A percentile compares a stretch with the other conserved stretches of the same genome.
Conservation (phyloP, 2,329 filamentous ascomycete species). For the Neonectria hederae region DNA sequence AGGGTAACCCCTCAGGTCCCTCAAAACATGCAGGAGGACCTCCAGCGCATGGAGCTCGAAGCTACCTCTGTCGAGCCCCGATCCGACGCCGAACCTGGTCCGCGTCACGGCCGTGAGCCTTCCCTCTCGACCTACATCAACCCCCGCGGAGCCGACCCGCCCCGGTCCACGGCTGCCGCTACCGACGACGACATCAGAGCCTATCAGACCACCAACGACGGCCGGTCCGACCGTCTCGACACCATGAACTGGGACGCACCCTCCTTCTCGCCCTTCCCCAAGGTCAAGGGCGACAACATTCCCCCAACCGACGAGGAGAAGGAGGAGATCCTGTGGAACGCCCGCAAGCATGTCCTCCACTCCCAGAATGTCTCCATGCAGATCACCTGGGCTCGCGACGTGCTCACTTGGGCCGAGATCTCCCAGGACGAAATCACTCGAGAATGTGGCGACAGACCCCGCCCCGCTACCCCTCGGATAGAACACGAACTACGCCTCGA, state of each 20-base stretch:
- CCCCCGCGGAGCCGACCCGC: slow-evolving; percentile 41
- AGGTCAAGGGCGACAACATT: slow-evolving; percentile 85
- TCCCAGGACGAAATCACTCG: slow-evolving; percentile 79
- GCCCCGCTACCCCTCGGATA: slow-evolving; percentile 82
- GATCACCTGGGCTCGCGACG: slow-evolving; percentile 94
- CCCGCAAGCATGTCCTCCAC: slow-evolving; percentile 83
- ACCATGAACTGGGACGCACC: slow-evolving; percentile 67
- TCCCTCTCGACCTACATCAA: slow-evolving; percentile 54
- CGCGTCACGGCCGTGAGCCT: slow-evolving; percentile 54
- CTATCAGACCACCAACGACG: slow-evolving; percentile 51
- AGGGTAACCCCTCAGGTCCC: slow-evolving; percentile 96
- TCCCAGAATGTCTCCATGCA: slow-evolving; percentile 97
- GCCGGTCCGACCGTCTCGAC: slow-evolving; percentile 49
- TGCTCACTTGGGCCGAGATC: slow-evolving; percentile 87
- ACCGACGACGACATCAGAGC: slow-evolving; percentile 50
- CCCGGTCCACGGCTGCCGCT: slow-evolving; percentile 45
- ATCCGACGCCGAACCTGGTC: slow-evolving; percentile 45
- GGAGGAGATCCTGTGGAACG: slow-evolving; percentile 87
- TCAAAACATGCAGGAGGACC: slow-evolving; percentile 94
- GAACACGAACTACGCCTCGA: slow-evolving; percentile 90
- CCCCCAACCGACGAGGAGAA: slow-evolving; percentile 95
- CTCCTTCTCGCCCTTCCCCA: slow-evolving; percentile 91
- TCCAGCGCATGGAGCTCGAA: slow-evolving; percentile 90
- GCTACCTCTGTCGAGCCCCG: slow-evolving; percentile 61
- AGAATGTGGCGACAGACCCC: slow-evolving; percentile 60